Base-by-base conservation (phyloP, 2,329 filamentous ascomycete species). In the Dryadomyces quercivorus region DNA sequence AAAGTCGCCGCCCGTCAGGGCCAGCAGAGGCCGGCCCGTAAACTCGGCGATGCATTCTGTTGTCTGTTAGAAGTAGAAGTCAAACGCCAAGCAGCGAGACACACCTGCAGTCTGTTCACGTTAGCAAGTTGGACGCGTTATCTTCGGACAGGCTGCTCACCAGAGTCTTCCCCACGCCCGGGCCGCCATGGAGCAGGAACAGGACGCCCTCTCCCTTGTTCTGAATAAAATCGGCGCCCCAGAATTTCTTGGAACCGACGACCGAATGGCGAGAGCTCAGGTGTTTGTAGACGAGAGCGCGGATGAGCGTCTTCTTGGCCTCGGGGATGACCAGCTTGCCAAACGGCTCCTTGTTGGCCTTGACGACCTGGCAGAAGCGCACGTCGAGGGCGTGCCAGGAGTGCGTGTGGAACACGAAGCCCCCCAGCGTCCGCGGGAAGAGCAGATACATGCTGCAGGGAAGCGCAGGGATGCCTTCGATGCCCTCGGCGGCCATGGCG, bases 21-120 rank as follows among this genome's bases (percentile, higher is more conserved):
- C 69, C 54, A 80, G 71, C 8, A 81, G 71, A 3, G 76, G 77
- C 0, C 73, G 70, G 26, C 69, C 70, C 44, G 71, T 72, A 21
- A 75, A 65, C 63, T 80, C 75, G 6, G 76, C 75, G 3, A 78
- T 69, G 44, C 75, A 75, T 63, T 80, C 76, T 13, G 75, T 76
- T 2, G 76, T 80, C 62, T 75, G 42, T 44, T 44, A 75, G 42
- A 12, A 42, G 12, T n/a, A n/a, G 16, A 20, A 18, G 10, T 16
- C 16, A 6, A 13, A 44, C 3, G 3, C 18, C 16, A 3, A 16
- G 7, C 10, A 44, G 16, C 3, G 16, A 42, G 15, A 40, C 36
- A 40, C 36, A 40, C 36, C 36, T 40, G 36, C 36, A 40, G 36
- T 40, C 36, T 40, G 36, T 13, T 8, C 2, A 40, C 4, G 26